A percentile compares a stretch with the other conserved stretches of the same genome.
These are phyloP conservation scores for Haplosporangium sp. DNA, from an alignment of 371 early-diverging fungal species.

Conservation along the genomic window DNA sequence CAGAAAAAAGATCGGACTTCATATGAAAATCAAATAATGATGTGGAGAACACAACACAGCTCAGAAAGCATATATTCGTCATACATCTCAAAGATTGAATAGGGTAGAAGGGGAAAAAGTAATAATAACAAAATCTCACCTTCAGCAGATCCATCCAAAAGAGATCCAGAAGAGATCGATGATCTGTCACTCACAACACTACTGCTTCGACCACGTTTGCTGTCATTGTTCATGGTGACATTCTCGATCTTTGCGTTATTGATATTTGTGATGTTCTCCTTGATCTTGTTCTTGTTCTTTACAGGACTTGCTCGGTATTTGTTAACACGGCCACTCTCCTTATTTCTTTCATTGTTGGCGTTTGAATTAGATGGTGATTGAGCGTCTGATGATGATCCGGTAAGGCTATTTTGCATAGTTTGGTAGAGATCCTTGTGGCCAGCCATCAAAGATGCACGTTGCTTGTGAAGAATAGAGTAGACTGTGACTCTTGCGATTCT, in stretches of 20 bases:
- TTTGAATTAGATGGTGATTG: background rate
- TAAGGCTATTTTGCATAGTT: constrained; percentile 30
- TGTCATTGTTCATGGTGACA: constrained; percentile 5
- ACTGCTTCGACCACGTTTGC: constrained; percentile 35
- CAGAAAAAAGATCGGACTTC: background rate
- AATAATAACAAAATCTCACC: constrained; percentile 16
- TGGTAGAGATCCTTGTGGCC: constrained; percentile 54
- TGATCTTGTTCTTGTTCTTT: constrained; percentile 34
- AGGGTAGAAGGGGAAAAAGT: background rate
- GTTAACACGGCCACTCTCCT: constrained; percentile 32
- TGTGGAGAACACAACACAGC: constrained; percentile 1
- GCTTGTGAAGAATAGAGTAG: constrained; percentile 56
- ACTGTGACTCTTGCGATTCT: constrained; percentile 53
- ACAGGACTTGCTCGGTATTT: constrained; percentile 44
- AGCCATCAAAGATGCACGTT: constrained; percentile 54
- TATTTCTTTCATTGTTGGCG: constrained; percentile 12
- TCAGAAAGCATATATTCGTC: background rate
- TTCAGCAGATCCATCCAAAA: constrained; percentile 23
- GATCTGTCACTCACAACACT: constrained; percentile 46
- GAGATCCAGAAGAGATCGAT: constrained; percentile 3
- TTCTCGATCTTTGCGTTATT: background rate
- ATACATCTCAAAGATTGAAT: background rate
- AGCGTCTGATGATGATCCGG: constrained; percentile 21
- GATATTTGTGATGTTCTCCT: background rate
- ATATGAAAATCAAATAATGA: constrained; percentile 22